A percentile compares a stretch with the other conserved stretches of the same genome.
These are phyloP conservation scores for Aureobasidium melanogenum DNA, from an alignment of 2,329 filamentous ascomycete species.

Conservation along the genomic window DNA sequence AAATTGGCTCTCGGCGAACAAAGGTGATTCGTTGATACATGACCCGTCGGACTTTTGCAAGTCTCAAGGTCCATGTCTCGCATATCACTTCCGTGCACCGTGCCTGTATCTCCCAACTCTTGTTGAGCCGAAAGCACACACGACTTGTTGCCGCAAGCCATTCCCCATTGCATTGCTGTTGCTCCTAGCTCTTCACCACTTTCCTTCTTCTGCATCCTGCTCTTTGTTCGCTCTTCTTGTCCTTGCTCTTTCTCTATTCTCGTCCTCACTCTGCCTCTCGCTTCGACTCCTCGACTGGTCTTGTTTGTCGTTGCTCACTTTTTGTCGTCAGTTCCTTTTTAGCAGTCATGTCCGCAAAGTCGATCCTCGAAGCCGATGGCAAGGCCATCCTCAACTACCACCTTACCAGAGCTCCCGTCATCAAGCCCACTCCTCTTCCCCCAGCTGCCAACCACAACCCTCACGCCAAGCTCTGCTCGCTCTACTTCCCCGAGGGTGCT, in stretches of 20 bases:
- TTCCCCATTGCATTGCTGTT: conserved; percentile 2
- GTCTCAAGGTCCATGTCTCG: conserved; percentile 2
- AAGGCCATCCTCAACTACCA: conserved; percentile 99
- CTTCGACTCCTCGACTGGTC: neutral
- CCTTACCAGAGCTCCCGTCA: conserved; percentile 91
- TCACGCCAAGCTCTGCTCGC: conserved; percentile 77
- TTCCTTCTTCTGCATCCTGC: neutral
- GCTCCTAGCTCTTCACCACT: conserved; percentile 11
- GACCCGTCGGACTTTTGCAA: conserved; percentile 11
- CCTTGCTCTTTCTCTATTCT: neutral
- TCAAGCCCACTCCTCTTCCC: conserved; percentile 95
- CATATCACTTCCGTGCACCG: conserved; percentile 8
- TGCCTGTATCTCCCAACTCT: conserved; percentile 10
- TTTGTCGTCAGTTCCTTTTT: neutral
- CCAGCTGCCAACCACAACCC: conserved; percentile 80
- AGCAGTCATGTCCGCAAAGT: conserved; percentile 78
- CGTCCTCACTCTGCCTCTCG: neutral
- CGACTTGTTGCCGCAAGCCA: conserved; percentile 4
- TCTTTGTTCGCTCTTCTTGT: neutral
- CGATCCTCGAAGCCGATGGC: conserved; percentile 97
- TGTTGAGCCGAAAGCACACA: conserved; percentile 12
- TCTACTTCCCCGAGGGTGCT: conserved; percentile 87
- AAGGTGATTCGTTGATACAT: conserved; percentile 6
- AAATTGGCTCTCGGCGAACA: conserved; percentile 5
- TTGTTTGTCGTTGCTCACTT: conserved; percentile 3